Evolutionary conservation across 2,329 filamentous ascomycete species (phyloP).

Genomic region (Aspergillus candidus): DNA sequence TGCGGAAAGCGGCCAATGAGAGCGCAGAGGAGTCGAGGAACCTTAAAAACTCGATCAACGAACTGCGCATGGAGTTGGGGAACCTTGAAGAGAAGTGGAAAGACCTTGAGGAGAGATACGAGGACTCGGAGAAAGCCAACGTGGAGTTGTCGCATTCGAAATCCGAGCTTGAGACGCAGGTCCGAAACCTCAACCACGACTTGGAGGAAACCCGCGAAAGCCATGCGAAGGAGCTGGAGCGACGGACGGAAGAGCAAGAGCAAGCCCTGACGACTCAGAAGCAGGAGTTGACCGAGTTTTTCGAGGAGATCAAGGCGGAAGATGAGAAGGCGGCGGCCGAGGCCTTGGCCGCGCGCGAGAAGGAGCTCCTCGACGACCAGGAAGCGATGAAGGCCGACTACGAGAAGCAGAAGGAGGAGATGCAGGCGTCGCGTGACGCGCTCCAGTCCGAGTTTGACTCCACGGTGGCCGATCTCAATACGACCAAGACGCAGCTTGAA

Average conservation of each 20-base stretch:
- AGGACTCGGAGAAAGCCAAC: conserved; percentile 40
- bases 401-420: conserved; percentile 33
- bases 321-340: conserved; percentile 37
- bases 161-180: conserved; percentile 38
- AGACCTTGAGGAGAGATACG: conserved; percentile 45
- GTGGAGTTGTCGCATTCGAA: conserved; percentile 41
- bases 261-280: conserved; percentile 40
- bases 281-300: conserved; percentile 40
- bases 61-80: conserved; percentile 47
- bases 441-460: conserved; percentile 34
- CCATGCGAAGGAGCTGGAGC: conserved; percentile 36
- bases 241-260: conserved; percentile 26
- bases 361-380: conserved; percentile 39
- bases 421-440: conserved; percentile 31
- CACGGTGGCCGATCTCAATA: conserved; percentile 30
- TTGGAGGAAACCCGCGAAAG: conserved; percentile 40
- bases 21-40: conserved; percentile 44
- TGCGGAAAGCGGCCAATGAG: conserved; percentile 45
- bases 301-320: conserved; percentile 43
- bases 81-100: conserved; percentile 48
- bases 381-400: conserved; percentile 29
- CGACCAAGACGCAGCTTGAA: conserved; percentile 19
- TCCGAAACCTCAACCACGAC: conserved; percentile 32
- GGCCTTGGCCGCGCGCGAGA: conserved; percentile 32
- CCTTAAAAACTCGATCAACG: conserved; percentile 40